Percentiles rank a stretch among this genome's conserved stretches.
phyloP scores from a whole-genome alignment of 495 filamentous ascomycete species.

The Staphylotrichum tortipilum region DNA sequence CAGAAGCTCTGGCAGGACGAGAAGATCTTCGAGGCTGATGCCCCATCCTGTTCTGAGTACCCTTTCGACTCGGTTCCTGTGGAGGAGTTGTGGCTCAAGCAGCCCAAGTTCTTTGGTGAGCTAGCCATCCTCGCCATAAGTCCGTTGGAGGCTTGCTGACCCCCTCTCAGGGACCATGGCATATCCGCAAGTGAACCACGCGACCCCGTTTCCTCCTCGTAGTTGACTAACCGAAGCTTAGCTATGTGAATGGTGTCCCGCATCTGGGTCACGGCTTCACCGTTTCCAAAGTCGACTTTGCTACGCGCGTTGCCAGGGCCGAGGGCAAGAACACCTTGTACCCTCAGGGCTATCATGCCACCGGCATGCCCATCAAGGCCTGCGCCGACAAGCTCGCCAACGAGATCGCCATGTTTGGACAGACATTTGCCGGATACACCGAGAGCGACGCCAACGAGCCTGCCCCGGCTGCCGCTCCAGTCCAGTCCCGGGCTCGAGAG shows the following conservation, averaged over 20 bases:
- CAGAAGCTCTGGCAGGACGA: conserved; percentile 75
- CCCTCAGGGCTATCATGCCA: conserved; percentile 88
- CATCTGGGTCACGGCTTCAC: conserved; percentile 91
- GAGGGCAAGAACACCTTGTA: conserved; percentile 78
- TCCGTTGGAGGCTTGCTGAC: conserved; percentile 21
- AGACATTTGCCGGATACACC: conserved; percentile 70
- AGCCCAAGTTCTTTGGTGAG: not conserved
- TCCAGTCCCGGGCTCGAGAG: conserved; percentile 35
- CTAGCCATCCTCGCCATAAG: conserved; percentile 28
- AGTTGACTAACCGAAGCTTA: not conserved
- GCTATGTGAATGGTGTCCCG: conserved; percentile 87
- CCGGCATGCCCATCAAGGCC: conserved; percentile 95
- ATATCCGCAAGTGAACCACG: not conserved
- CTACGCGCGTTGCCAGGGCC: conserved; percentile 74
- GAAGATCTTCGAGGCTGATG: conserved; percentile 72
- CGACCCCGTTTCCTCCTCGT: not conserved
- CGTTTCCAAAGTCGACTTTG: conserved; percentile 69
- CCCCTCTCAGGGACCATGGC: not conserved
- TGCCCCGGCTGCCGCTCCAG: conserved; percentile 13
- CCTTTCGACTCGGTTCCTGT: conserved; percentile 59
- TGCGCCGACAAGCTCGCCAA: conserved; percentile 88
- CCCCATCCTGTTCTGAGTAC: conserved; percentile 64
- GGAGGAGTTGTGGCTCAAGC: conserved; percentile 51
- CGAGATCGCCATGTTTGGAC: conserved; percentile 83
- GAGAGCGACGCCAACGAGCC: conserved; percentile 41